Conservation (phyloP, 352 stramenopile genomes). For the Blastocystis sp. region DNA sequence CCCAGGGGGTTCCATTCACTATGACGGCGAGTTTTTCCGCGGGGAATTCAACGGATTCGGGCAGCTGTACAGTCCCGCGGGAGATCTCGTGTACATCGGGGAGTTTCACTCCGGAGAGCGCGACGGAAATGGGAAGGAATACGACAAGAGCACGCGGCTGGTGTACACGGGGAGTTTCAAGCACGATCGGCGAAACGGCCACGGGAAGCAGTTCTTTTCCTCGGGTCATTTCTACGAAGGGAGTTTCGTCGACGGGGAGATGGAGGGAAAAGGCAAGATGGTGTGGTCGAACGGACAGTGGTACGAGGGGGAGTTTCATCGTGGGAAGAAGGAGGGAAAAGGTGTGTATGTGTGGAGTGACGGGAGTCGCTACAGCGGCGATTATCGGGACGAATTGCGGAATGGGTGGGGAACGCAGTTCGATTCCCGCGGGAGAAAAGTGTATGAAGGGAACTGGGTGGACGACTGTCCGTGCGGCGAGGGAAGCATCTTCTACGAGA, state of each 20-base stretch:
- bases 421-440: neutral
- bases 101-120: constrained; percentile 40
- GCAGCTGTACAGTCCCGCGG: constrained; percentile 11
- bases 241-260: constrained; percentile 10
- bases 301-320: constrained; percentile 26
- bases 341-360: constrained; percentile 3
- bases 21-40: constrained; percentile 47
- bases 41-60: constrained; percentile 17
- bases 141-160: neutral
- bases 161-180: constrained; percentile 34
- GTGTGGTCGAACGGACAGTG: constrained; percentile 32
- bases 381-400: constrained; percentile 16
- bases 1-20: constrained; percentile 12
- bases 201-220: constrained; percentile 51
- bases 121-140: constrained; percentile 42
- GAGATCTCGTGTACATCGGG: constrained; percentile 18
- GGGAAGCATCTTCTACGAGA: neutral
- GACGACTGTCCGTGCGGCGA: neutral
- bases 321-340: neutral
- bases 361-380: neutral
- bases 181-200: constrained; percentile 1
- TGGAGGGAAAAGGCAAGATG: constrained; percentile 14
- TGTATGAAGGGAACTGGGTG: constrained; percentile 53
- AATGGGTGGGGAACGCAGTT: constrained; percentile 10
- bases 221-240: constrained; percentile 52